Percentiles rank a stretch among this genome's conserved stretches.
These are phyloP conservation scores for Coelastrella sp. DNA, from an alignment of 139 green algal species.

Conservation along the genomic window DNA sequence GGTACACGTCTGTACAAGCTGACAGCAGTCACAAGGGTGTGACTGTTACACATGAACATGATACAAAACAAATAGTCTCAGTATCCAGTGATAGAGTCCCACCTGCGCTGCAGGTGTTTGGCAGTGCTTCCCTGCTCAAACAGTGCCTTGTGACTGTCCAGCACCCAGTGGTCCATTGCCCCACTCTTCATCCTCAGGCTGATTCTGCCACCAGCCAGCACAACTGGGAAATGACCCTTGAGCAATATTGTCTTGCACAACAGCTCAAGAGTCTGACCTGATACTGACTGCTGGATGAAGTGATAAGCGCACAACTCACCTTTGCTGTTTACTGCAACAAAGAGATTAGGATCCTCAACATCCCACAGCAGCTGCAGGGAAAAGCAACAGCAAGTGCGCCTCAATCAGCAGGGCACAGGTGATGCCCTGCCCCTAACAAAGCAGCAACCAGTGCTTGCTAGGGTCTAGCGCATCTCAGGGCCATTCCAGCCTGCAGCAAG, in stretches of 20 bases:
- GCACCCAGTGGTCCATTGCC: slow-evolving; percentile 58
- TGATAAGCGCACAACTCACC: slow-evolving; percentile 48
- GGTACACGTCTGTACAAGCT: too few species aligned
- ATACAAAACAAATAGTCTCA: too few species aligned
- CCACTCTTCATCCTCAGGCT: slow-evolving; percentile 72
- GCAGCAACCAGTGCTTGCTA: background rate
- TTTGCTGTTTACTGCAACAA: slow-evolving; percentile 63
- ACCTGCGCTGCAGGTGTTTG: slow-evolving; percentile 39
- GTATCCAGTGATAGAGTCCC: background rate
- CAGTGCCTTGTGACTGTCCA: slow-evolving; percentile 68
- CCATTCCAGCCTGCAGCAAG: too few species aligned
- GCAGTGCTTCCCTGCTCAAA: slow-evolving; percentile 39
- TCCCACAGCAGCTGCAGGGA: slow-evolving; percentile 73
- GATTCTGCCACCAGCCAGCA: slow-evolving; percentile 59
- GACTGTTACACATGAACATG: too few species aligned
- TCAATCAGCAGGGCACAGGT: background rate
- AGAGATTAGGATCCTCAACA: slow-evolving; percentile 60
- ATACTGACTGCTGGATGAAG: slow-evolving; percentile 63
- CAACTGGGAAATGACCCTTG: slow-evolving; percentile 61
- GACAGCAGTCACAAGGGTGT: too few species aligned
- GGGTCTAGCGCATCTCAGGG: too few species aligned
- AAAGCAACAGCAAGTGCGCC: too few species aligned
- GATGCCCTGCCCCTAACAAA: background rate
- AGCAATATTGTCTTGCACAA: slow-evolving; percentile 58
- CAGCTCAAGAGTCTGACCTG: slow-evolving; percentile 55